phyloP scores from a whole-genome alignment of 2,329 filamentous ascomycete genomes.

The Leptographium flavum region DNA sequence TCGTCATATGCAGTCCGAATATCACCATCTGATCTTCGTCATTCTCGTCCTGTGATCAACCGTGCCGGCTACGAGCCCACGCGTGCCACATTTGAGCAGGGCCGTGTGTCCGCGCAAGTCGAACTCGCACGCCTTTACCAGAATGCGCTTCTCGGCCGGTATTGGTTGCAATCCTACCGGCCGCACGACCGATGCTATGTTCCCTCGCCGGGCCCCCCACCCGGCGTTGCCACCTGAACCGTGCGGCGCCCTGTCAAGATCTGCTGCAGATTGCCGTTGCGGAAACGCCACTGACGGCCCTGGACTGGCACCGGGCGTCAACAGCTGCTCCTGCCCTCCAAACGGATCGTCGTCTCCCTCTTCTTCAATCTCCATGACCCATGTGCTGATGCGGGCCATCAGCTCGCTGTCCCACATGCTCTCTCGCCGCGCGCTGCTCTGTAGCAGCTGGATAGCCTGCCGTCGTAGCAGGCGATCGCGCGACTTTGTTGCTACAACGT shows the following conservation, averaged over 20 bases:
- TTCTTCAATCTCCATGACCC: slow-evolving; percentile 42
- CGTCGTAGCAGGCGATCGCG: slow-evolving; percentile 40
- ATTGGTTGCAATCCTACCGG: slow-evolving; percentile 15
- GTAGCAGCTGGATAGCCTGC: slow-evolving; percentile 46
- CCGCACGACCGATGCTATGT: no score
- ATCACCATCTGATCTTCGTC: slow-evolving; percentile 34
- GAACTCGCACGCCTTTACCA: slow-evolving; percentile 42
- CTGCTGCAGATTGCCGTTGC: slow-evolving; percentile 12
- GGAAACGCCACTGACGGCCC: neutral
- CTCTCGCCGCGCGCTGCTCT: slow-evolving; percentile 45
- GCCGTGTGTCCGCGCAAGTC: slow-evolving; percentile 37
- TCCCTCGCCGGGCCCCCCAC: slow-evolving; percentile 19
- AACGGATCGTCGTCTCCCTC: slow-evolving; percentile 20
- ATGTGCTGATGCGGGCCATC: slow-evolving; percentile 37
- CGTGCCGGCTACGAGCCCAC: slow-evolving; percentile 31
- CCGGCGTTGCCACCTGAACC: slow-evolving; percentile 30
- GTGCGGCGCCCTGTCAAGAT: slow-evolving; percentile 22
- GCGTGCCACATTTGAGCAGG: slow-evolving; percentile 36
- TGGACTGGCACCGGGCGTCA: slow-evolving; percentile 16
- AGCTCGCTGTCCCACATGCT: slow-evolving; percentile 57
- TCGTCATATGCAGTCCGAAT: no score
- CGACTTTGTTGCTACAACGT: slow-evolving; percentile 53
- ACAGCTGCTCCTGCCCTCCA: slow-evolving; percentile 9
- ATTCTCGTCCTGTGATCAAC: slow-evolving; percentile 31
- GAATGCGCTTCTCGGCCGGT: slow-evolving; percentile 39